Conservation (phyloP, 208 protist genomes). For the Trypanosoma rangeli region DNA sequence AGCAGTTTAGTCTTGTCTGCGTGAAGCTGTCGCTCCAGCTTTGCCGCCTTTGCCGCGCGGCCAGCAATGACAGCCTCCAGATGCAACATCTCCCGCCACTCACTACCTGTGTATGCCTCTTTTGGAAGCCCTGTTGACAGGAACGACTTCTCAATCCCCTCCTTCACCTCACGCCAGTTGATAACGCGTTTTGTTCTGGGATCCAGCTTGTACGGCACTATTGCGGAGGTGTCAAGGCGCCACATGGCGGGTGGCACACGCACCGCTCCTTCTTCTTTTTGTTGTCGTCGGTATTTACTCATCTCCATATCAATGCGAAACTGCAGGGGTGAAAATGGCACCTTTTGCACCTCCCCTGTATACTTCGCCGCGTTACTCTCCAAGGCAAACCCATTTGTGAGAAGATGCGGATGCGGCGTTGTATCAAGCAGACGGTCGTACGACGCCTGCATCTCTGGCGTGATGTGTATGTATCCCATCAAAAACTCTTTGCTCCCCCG, state of each 20-base stretch:
- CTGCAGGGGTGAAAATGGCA: slow-evolving; percentile 80
- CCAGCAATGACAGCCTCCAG: slow-evolving; percentile 51
- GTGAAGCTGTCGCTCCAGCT: slow-evolving; percentile 46
- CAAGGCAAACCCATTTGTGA: slow-evolving; percentile 78
- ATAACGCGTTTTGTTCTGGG: slow-evolving; percentile 56
- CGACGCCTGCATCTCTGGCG: slow-evolving; percentile 51
- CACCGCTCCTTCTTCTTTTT: slow-evolving; percentile 88
- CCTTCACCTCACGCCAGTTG: slow-evolving; percentile 90
- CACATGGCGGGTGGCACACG: slow-evolving; percentile 79
- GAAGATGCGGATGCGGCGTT: slow-evolving; percentile 78
- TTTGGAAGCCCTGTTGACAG: slow-evolving; percentile 68
- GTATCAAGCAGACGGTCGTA: slow-evolving; percentile 73
- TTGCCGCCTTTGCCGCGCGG: slow-evolving; percentile 45
- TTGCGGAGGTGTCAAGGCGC: slow-evolving; percentile 61
- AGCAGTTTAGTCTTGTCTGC: slow-evolving; percentile 17
- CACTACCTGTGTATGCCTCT: slow-evolving; percentile 71
- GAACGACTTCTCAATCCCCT: slow-evolving; percentile 85
- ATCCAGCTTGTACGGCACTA: slow-evolving; percentile 86
- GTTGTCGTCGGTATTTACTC: slow-evolving; percentile 72
- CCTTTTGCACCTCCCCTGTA: slow-evolving; percentile 63
- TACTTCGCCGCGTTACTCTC: slow-evolving; percentile 59
- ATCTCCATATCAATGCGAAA: slow-evolving; percentile 88
- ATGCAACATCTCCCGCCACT: slow-evolving; percentile 78
- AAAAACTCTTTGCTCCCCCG: slow-evolving; percentile 79
- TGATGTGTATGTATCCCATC: slow-evolving; percentile 57